Base-by-base conservation (phyloP, 179 eudicot species). In the Vitellaria paradoxa region DNA sequence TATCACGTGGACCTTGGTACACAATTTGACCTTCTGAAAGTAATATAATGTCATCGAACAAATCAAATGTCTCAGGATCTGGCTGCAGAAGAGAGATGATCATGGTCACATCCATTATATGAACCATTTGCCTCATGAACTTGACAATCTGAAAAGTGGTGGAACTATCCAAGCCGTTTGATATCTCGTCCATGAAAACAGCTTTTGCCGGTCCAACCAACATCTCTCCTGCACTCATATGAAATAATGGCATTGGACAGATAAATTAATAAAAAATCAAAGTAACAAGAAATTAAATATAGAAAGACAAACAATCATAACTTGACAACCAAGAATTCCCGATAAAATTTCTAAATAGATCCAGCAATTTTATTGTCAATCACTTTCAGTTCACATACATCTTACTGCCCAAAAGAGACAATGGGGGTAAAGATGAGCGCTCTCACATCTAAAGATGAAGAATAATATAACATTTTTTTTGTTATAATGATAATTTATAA, bases 61-160 rank as follows among this genome's bases (percentile, higher is more conserved):
- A 92, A 53, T 90, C 88, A 79, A 80, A 93, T 18, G 93, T 88
- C 79, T 92, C 97, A 0, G 97, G 97, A 40, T 93, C 90, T 13
- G 98, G 98, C 79, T 93, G 98, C 37, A 93, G 88, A 67, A 93
- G 94, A 71, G 97, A 92, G 59, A 93, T 87, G 66, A 93, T 80
- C 92, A 91, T 89, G n/a, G 97, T 92, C 23, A 89, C 81, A 68
- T 90, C 97, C 93, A 90, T 85, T 52, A 92, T 81, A 65, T 92
- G 98, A 80, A 80, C 92, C 88, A 90, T 87, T 74, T 93, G 89
- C 74, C 85, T 88, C 90, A 93, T 86, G 69, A 78, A 88, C 87
- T 89, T 88, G 82, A 92, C 87, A 67, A 92, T 87, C 64, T 88
- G 90, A 80, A 86, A 93, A 64, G 98, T 86, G 26, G 97, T 92